Conservation (phyloP, 177 flowering plant species). For the Vitis hybrid region DNA sequence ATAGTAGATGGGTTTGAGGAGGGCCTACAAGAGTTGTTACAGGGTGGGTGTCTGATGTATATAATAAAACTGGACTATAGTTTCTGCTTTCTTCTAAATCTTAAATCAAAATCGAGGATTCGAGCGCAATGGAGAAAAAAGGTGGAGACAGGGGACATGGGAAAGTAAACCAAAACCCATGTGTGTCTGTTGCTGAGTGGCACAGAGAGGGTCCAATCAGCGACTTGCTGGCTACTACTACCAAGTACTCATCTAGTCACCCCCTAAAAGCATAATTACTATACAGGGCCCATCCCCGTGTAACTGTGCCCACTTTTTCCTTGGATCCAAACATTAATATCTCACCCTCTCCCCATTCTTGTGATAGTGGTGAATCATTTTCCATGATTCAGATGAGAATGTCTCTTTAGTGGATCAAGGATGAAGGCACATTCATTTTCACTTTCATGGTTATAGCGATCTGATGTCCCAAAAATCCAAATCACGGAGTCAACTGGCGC, state of each 20-base stretch:
- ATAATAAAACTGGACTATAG: background rate
- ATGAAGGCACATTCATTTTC: too few species aligned
- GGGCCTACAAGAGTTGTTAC: background rate
- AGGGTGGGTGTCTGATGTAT: background rate
- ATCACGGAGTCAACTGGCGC: too few species aligned
- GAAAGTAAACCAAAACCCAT: background rate
- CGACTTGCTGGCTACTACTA: background rate
- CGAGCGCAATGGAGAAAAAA: background rate
- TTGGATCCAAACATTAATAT: too few species aligned
- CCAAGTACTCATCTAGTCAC: background rate
- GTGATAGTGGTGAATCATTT: too few species aligned
- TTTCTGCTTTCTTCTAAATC: background rate
- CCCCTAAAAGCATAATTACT: constrained; percentile 14
- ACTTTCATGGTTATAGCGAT: too few species aligned
- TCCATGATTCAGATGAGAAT: too few species aligned
- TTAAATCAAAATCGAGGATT: background rate
- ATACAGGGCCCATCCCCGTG: constrained; percentile 4
- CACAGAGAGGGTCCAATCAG: background rate
- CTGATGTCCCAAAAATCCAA: too few species aligned
- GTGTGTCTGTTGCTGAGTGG: constrained; percentile 4
- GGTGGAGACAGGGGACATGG: background rate
- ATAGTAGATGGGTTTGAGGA: too few species aligned
- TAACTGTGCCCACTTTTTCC: too few species aligned
- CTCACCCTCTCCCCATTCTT: too few species aligned
- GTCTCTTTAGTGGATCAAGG: too few species aligned